Conservation (phyloP, 345 rosid species). For the Hibiscus mutabilis region DNA sequence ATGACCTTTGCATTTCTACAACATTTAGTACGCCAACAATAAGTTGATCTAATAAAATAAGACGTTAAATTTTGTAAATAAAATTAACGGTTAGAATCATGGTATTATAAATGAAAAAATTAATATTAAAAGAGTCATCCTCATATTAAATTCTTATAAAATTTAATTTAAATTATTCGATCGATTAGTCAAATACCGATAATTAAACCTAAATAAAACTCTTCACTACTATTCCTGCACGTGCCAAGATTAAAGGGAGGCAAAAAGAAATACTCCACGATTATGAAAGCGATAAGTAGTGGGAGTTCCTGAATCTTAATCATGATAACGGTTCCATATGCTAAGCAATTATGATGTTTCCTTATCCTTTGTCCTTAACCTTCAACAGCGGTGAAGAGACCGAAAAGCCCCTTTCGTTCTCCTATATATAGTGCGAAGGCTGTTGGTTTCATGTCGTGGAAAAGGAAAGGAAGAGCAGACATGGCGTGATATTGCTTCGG, state of each 20-base stretch:
- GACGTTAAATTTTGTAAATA: too few species aligned
- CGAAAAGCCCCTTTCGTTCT: not conserved
- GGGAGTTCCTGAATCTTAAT: conserved; percentile 15
- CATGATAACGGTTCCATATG: conserved; percentile 10
- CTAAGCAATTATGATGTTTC: not conserved
- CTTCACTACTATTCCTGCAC: not conserved
- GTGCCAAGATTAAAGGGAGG: not conserved
- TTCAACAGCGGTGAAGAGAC: not conserved
- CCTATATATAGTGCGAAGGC: not conserved
- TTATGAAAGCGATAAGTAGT: conserved; percentile 8
- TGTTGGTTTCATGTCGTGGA: not conserved
- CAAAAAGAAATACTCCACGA: not conserved
- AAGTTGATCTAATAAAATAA: too few species aligned
- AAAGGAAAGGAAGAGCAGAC: conserved; percentile 22
- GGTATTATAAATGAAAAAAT: too few species aligned
- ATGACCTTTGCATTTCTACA: too few species aligned
- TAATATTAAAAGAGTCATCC: too few species aligned
- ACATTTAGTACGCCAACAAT: too few species aligned
- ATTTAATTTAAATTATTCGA: too few species aligned
- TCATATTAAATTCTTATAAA: too few species aligned
- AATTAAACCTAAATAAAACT: too few species aligned
- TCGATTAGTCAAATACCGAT: fast-evolving
- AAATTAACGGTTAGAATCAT: fast-evolving
- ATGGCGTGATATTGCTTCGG: conserved; percentile 34
- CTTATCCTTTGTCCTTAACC: not conserved